Base-by-base conservation (phyloP, 2,329 filamentous ascomycete genomes). In the Penicillium sclerotigenum region DNA sequence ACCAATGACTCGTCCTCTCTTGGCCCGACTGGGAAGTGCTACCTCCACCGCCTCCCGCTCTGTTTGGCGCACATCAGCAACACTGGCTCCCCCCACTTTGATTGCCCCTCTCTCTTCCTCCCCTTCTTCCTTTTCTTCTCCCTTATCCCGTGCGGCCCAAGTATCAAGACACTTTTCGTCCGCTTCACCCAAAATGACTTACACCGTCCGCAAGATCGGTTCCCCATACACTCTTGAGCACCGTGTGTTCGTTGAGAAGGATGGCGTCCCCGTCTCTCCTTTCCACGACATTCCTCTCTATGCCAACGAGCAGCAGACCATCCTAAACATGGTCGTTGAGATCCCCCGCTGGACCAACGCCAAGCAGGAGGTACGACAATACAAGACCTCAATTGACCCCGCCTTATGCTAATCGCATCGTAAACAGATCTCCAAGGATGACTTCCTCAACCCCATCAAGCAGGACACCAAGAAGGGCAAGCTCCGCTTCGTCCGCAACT, bases 401-500 rank as follows among this genome's bases (percentile, higher is more conserved):
- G 18, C 34, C 40, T 34, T 41, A 46, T 65, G 38, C 65, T 71
- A 31, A 65, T 59, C 56, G 36, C 53, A 33, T 46, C 41, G 49
- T 18, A 10, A 51, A 43, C 73, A 97, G 92, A 97, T 97, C 83
- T 96, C 89, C 83, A 97, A 97, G 84, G 92, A 97, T 75, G 94
- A 99, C 80, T 84, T 89, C 73, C 88, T 97, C 76, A 97, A 97
- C 84, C 93, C 93, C 75, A 96, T 97, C 83, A 97, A 97, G 88
- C 94, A 99, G 83, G 94, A 99, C 78, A 86, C 87, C 79, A 97
- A 99, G 89, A 97, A 99, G 86, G 94, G 93, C 85, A 97, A 97
- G 86, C 91, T 97, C 72, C 90, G 94, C 74, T 99, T 88, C 77
- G 94, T 99, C 76, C 91, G 94, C 81, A 99, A 99, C 88, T 99